Percentiles rank a stretch among this genome's conserved stretches.
phyloP scores from a whole-genome alignment of 495 filamentous ascomycete species.

The Lindgomyces ingoldianus region DNA sequence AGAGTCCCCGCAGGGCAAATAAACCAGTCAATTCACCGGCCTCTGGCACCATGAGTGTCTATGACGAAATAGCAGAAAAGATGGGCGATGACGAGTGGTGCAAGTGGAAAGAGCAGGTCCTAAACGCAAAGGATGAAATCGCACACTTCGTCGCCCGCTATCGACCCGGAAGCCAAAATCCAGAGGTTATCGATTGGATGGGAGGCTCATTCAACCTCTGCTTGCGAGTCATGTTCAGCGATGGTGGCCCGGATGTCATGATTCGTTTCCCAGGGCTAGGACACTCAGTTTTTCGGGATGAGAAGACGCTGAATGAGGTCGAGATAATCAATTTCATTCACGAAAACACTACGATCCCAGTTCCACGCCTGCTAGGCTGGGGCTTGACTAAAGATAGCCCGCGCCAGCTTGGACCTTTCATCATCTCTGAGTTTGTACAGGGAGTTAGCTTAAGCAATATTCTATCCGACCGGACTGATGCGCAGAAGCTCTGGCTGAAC shows the following conservation, averaged over 20 bases:
- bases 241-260: neutral
- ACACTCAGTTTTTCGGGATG: conserved; percentile 33
- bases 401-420: conserved; percentile 49
- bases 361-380: conserved; percentile 46
- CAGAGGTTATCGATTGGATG: neutral
- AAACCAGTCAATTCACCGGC: no score
- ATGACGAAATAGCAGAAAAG: neutral
- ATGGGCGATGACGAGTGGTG: neutral
- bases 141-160: neutral
- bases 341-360: conserved; percentile 47
- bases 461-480: no score
- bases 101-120: neutral
- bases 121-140: conserved; percentile 4
- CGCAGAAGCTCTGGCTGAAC: neutral
- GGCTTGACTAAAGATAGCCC: conserved; percentile 38
- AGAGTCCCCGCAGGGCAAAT: no score
- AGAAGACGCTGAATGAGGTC: conserved; percentile 41
- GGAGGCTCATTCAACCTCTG: conserved; percentile 3
- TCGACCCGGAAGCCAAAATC: neutral
- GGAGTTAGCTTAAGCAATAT: conserved; percentile 25
- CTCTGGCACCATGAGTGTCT: neutral
- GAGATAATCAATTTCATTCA: conserved; percentile 49
- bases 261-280: conserved; percentile 3
- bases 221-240: neutral
- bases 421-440: conserved; percentile 52